Evolutionary conservation across 2,329 filamentous ascomycete genomes (phyloP), one percentile per base, ranked within the genome.

Genomic region (Diplodia sapinea): DNA sequence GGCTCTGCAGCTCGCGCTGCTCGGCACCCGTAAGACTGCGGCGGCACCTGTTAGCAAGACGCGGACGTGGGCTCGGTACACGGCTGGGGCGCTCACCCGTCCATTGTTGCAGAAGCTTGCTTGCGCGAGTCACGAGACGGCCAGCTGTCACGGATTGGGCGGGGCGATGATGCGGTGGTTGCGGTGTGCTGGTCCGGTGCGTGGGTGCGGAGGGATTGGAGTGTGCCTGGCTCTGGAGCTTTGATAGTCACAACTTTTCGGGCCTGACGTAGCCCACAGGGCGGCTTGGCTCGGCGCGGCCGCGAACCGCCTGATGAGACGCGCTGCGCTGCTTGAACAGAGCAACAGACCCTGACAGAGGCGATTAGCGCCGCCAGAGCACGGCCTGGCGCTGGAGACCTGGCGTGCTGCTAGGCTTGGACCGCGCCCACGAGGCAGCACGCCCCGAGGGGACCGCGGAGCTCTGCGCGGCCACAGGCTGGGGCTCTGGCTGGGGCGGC

Each of bases 1-100:
- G 93, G 83, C 88, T 83, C 82, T 96, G 91, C 78, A 99, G 91
- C 86, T 95, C 92, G 83, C 92, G 91, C 85, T 96, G 92, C 86
- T 98, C 94, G 75, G 88, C 81, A 75, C 86, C 79, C 73, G 87
- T 92, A 79, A 96, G 90, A 74, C 89, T 91, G 75, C 57, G 26
- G 40, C 29, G 49, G 52, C 63, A 66, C 7, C 43, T 47, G 43
- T 47, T 47, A 47, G 43, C 50, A 65, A 49, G 23, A 57, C 17
- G 33, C 3, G 33, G 33, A 1, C 9, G 33, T 13, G 20, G n/a
- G 47, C 11, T 54, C 26, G 15, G 57, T 52, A 29, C 56, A 29
- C 20, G 50, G 57, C 57, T 31, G 57, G 38, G 56, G 40, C 47
- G 64, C 70, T 56, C 67, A 73, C 72, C 69, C 70, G 52, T 74